These are phyloP conservation scores for Leptomonas pyrrhocoris DNA, from an alignment of 208 protist species.

Conservation along the genomic window DNA sequence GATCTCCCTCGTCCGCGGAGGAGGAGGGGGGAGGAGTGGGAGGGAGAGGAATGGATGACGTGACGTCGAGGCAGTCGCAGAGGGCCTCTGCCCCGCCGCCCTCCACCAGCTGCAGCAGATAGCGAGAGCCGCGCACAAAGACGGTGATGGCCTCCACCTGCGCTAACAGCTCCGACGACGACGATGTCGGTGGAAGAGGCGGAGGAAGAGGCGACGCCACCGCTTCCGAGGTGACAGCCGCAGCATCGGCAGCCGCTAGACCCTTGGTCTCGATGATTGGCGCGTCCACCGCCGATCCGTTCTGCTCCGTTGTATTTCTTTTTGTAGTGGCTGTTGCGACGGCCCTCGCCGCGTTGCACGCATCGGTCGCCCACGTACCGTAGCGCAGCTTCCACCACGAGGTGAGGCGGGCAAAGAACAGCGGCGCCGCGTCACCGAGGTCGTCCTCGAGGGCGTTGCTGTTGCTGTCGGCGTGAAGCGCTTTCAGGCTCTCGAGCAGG, in stretches of 20 bases:
- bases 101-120: conserved; percentile 82
- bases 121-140: conserved; percentile 78
- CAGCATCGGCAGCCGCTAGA: background rate
- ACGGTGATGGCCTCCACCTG: conserved; percentile 65
- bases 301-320: background rate
- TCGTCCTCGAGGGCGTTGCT: conserved; percentile 62
- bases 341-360: background rate
- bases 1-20: background rate
- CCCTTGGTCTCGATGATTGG: background rate
- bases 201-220: background rate
- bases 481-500: conserved; percentile 73
- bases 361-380: conserved; percentile 25
- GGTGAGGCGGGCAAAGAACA: conserved; percentile 83
- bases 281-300: background rate
- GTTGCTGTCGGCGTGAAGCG: conserved; percentile 72
- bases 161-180: conserved; percentile 44
- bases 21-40: background rate
- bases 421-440: conserved; percentile 74
- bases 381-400: conserved; percentile 86
- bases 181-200: background rate
- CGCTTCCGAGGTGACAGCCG: background rate
- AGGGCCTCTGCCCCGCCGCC: conserved; percentile 62
- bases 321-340: background rate
- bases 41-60: background rate
- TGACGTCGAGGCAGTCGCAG: conserved; percentile 57